Base-by-base conservation (phyloP, 202 grass and related monocot species). In the Schoenoplectus triqueter region DNA sequence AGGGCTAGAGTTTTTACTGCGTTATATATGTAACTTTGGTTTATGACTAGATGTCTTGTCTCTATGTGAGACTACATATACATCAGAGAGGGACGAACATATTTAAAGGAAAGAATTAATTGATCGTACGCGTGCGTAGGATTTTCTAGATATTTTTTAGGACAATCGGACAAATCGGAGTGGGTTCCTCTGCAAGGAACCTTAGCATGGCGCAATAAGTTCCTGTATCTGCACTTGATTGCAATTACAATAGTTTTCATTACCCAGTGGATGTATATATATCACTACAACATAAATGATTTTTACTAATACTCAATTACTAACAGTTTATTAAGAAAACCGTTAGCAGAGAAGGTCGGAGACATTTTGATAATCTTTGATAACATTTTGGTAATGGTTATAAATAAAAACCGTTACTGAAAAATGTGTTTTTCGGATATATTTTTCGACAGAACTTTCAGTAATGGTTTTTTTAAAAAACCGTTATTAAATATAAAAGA, bases 141-240 rank as follows among this genome's bases (percentile, higher is more conserved):
- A 66, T 66, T 39, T 66, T 66, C 64, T 20, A 10, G 21, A 66
- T 65, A 65, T 22, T 31, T 66, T 66, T 22, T 66, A 1, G 21
- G 57, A n/a, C 57, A 61, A 61, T 61, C n/a, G 7, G 20, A 66
- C 64, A 66, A 39, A 2, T 64, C 62, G 62, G 5, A 64, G 62
- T 66, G 20, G 64, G 20, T 31, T 66, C 21, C 64, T 9, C 64
- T 66, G 64, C 64, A 66, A 66, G 3, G 64, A 66, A 66, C 2
- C 64, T 31, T 66, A 20, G 14, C 64, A 66, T 66, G 64, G 18
- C 20, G 18, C 20, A 31, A 66, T 10, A 11, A 31, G 64, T 66
- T 66, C 64, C 64, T 31, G 64, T 66, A 66, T 39, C 64, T 66
- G 64, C 64, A 66, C 64, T 66, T 31, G 64, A 39, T 17, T 66